Evolutionary conservation across 257 asterid species (phyloP).

Genomic region (Echium plantagineum): DNA sequence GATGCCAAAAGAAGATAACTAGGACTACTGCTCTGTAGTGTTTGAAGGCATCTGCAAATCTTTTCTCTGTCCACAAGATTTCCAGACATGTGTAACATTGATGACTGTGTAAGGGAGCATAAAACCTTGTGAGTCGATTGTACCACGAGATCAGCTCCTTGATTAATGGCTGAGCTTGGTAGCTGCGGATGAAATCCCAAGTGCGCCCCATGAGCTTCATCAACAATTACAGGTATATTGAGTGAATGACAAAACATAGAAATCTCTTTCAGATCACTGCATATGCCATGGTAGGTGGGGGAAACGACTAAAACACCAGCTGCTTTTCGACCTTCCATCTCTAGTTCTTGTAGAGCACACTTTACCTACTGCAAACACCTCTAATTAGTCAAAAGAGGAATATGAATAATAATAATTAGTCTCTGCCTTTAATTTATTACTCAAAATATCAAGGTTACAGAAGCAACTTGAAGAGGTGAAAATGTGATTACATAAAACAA

Average conservation of each 20-base stretch:
- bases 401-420: neutral
- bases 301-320: conserved; percentile 60
- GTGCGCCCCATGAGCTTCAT: conserved; percentile 93
- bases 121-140: conserved; percentile 85
- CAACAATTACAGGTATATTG: conserved; percentile 53
- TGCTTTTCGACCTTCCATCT: conserved; percentile 46
- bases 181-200: conserved; percentile 49
- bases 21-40: conserved; percentile 84
- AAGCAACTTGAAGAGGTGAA: neutral
- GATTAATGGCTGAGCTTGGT: conserved; percentile 57
- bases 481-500: neutral
- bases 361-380: conserved; percentile 39
- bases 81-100: conserved; percentile 68
- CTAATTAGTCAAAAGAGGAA: neutral
- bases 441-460: neutral
- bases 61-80: conserved; percentile 40
- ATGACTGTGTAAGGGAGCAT: conserved; percentile 67
- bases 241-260: conserved; percentile 45
- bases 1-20: conserved; percentile 72
- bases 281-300: conserved; percentile 81
- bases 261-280: conserved; percentile 47
- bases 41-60: conserved; percentile 62
- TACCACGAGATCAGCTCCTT: conserved; percentile 62
- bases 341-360: conserved; percentile 45
- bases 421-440: neutral